A percentile compares a stretch with the other conserved stretches of the same genome.
These are phyloP conservation scores for Suillus plorans DNA, from an alignment of 768 basidiomycete species.

Conservation along the genomic window DNA sequence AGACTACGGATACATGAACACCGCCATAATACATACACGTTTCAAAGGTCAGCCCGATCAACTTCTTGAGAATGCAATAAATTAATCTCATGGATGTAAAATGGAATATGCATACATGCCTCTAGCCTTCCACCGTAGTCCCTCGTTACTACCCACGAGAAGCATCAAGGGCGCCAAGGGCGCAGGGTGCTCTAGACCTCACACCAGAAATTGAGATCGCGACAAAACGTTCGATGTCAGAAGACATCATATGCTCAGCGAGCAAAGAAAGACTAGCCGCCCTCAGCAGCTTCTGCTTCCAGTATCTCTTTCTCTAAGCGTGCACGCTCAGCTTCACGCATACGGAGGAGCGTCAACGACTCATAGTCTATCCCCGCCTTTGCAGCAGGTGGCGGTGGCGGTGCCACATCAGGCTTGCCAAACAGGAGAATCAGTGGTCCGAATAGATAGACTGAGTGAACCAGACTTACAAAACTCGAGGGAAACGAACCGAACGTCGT, in stretches of 20 bases:
- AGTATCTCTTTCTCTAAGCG: slow-evolving; percentile 75
- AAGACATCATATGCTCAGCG: background rate
- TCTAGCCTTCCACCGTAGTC: too few species aligned
- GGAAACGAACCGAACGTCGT: slow-evolving; percentile 65
- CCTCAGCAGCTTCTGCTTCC: slow-evolving; percentile 59
- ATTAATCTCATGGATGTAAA: too few species aligned
- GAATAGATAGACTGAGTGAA: slow-evolving; percentile 7
- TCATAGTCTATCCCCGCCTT: slow-evolving; percentile 67
- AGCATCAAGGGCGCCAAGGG: too few species aligned
- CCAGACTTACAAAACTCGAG: slow-evolving; percentile 38
- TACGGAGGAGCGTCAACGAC: slow-evolving; percentile 73
- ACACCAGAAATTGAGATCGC: too few species aligned
- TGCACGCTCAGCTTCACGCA: slow-evolving; percentile 80
- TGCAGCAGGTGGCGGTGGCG: slow-evolving; percentile 23
- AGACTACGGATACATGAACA: too few species aligned
- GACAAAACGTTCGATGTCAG: too few species aligned
- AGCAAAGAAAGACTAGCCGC: background rate
- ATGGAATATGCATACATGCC: too few species aligned
- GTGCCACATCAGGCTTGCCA: slow-evolving; percentile 2
- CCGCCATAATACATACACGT: too few species aligned
- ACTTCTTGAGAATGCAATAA: too few species aligned
- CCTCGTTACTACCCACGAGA: too few species aligned
- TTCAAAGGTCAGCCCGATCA: too few species aligned
- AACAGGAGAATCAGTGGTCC: background rate
- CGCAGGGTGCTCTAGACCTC: too few species aligned